These are phyloP conservation scores for Lycium ferocissimum DNA, from an alignment of 257 asterid genomes.

Conservation along the genomic window DNA sequence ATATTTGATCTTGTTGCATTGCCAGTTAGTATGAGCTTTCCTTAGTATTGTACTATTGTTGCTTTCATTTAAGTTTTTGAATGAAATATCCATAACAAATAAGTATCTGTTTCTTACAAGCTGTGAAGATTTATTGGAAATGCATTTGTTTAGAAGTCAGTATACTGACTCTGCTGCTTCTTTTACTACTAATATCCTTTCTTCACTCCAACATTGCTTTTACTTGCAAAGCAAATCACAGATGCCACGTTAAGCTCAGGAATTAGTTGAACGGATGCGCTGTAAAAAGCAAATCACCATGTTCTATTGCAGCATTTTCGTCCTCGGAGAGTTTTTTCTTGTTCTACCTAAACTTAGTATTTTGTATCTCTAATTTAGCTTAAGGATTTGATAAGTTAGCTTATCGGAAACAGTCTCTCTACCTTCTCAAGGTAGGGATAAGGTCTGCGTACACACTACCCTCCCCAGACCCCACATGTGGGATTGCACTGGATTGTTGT, in stretches of 20 bases:
- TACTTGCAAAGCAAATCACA: not conserved
- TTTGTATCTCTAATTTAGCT: not conserved
- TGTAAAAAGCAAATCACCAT: not conserved
- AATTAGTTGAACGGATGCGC: not conserved
- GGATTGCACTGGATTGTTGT: too few species aligned
- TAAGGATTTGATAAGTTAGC: not conserved
- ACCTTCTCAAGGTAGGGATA: too few species aligned
- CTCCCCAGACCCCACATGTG: too few species aligned
- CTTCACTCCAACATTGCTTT: not conserved
- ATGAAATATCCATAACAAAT: not conserved
- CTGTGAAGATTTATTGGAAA: not conserved
- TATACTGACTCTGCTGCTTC: not conserved
- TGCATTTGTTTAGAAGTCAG: conserved; percentile 8
- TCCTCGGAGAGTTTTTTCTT: not conserved
- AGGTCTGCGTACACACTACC: too few species aligned
- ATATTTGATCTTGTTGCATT: conserved; percentile 79
- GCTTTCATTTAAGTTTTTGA: not conserved
- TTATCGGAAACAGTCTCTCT: not conserved
- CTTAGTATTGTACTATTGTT: not conserved
- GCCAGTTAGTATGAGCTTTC: conserved; percentile 58
- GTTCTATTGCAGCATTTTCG: not conserved
- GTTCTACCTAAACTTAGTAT: not conserved
- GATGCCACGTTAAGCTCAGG: not conserved
- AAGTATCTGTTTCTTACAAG: not conserved
- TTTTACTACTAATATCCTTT: not conserved